Evolutionary conservation across 1,284 basidiomycete genomes (phyloP).

Genomic region (Ceratobasidium sp.): DNA sequence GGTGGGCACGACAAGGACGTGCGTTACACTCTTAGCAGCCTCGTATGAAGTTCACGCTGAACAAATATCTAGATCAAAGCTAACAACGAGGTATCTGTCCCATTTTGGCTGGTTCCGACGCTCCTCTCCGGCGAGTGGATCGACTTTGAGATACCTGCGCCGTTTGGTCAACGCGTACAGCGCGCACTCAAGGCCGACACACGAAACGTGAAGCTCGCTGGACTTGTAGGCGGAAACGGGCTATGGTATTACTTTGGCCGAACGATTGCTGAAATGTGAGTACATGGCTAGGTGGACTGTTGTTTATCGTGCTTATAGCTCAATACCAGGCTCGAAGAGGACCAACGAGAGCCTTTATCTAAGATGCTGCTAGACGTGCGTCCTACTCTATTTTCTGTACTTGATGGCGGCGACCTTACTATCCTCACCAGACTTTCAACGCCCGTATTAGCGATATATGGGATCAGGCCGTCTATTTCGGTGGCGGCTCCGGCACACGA

Average conservation of each 20-base stretch:
- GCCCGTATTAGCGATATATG: conserved; percentile 81
- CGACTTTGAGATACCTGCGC: conserved; percentile 81
- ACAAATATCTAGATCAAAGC: conserved; percentile 68
- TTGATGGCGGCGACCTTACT: conserved; percentile 12
- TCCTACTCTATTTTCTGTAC: conserved; percentile 32
- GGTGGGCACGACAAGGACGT: conserved; percentile 85
- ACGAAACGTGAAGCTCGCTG: conserved; percentile 78
- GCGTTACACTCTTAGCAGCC: conserved; percentile 50
- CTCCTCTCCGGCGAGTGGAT: conserved; percentile 87
- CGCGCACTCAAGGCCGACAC: conserved; percentile 88
- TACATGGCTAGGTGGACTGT: conserved; percentile 41
- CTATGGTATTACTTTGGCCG: conserved; percentile 91
- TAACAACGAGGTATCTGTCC: conserved; percentile 77
- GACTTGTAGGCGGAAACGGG: conserved; percentile 85
- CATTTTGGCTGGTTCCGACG: conserved; percentile 87
- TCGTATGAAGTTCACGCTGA: conserved; percentile 11
- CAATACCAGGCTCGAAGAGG: conserved; percentile 69
- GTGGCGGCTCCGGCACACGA: conserved; percentile 69
- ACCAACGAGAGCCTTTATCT: conserved; percentile 73
- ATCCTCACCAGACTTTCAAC: conserved; percentile 72
- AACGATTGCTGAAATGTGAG: conserved; percentile 81
- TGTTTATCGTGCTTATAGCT: neutral
- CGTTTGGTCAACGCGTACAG: conserved; percentile 78
- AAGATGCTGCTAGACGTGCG: conserved; percentile 73
- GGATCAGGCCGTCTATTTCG: conserved; percentile 91